These are phyloP conservation scores for Lathyrus aphaca DNA, from an alignment of 306 rosid genomes.

Conservation along the genomic window DNA sequence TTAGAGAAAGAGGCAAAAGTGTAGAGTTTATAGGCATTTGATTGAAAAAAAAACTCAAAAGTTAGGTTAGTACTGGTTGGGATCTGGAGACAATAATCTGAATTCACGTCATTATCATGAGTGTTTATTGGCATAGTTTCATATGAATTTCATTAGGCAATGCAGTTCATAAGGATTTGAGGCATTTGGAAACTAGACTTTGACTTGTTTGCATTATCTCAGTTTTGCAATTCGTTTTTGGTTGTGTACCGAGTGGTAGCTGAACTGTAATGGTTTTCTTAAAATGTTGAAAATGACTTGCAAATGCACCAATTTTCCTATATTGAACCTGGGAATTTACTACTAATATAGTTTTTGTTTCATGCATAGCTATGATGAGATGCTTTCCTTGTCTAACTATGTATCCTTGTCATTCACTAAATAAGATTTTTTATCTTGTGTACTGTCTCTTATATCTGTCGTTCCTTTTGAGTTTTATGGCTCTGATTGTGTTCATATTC, in stretches of 20 bases:
- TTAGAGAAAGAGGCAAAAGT: neutral
- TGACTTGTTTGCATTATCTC: no score
- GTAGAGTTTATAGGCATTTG: neutral
- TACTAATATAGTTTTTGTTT: no score
- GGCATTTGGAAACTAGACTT: neutral
- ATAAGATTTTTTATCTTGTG: neutral
- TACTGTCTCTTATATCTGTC: slow-evolving; percentile 16
- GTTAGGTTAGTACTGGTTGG: neutral
- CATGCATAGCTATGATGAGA: no score
- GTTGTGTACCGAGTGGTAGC: neutral
- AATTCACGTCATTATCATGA: neutral
- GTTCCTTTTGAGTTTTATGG: slow-evolving; percentile 36
- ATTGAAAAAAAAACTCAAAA: neutral
- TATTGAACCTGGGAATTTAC: neutral
- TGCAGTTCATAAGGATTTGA: neutral
- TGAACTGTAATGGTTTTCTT: neutral
- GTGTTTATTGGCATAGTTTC: neutral
- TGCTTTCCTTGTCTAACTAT: no score
- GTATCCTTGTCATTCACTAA: slow-evolving; percentile 20
- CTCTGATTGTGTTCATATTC: slow-evolving; percentile 23
- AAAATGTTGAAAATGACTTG: neutral
- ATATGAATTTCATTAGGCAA: neutral
- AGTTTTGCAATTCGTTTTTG: neutral
- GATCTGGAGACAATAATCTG: neutral
- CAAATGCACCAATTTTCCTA: no score